A percentile compares a stretch with the other conserved stretches of the same genome.
These are phyloP conservation scores for Irpex sp. DNA, from an alignment of 1,284 basidiomycete genomes.

Conservation along the genomic window DNA sequence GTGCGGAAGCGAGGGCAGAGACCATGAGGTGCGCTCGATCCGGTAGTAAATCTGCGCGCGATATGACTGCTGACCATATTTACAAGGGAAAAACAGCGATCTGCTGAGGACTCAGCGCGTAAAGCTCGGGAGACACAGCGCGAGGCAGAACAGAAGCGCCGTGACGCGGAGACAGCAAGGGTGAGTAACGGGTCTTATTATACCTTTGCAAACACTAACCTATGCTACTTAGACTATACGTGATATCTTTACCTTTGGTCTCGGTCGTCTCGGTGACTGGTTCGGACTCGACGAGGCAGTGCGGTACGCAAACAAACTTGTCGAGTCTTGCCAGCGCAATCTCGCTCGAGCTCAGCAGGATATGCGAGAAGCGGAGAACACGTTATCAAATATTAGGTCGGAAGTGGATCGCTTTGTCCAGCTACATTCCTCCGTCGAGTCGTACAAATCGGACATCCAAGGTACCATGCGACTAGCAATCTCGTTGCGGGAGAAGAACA, in stretches of 20 bases:
- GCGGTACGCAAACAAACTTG: constrained; percentile 2
- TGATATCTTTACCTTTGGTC: constrained; percentile 2
- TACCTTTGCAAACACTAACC: background rate
- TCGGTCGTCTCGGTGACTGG: constrained; percentile 3
- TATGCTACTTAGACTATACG: background rate
- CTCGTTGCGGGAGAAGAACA: background rate
- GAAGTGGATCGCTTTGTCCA: background rate
- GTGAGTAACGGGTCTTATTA: background rate
- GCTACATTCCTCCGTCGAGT: background rate
- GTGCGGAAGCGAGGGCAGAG: background rate
- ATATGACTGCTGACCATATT: background rate
- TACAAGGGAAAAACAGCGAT: background rate
- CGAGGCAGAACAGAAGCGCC: background rate
- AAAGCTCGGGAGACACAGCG: background rate
- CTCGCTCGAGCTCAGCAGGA: background rate
- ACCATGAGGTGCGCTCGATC: background rate
- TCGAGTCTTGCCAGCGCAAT: constrained; percentile 1
- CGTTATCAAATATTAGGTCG: background rate
- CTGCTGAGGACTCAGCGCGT: background rate
- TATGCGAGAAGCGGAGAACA: background rate
- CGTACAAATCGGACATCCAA: background rate
- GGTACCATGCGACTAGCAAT: background rate
- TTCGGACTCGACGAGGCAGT: background rate
- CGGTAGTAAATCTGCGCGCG: background rate
- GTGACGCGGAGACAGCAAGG: background rate